Evolutionary conservation across 2,329 filamentous ascomycete species (phyloP).

Genomic region (Boeremia exigua): DNA sequence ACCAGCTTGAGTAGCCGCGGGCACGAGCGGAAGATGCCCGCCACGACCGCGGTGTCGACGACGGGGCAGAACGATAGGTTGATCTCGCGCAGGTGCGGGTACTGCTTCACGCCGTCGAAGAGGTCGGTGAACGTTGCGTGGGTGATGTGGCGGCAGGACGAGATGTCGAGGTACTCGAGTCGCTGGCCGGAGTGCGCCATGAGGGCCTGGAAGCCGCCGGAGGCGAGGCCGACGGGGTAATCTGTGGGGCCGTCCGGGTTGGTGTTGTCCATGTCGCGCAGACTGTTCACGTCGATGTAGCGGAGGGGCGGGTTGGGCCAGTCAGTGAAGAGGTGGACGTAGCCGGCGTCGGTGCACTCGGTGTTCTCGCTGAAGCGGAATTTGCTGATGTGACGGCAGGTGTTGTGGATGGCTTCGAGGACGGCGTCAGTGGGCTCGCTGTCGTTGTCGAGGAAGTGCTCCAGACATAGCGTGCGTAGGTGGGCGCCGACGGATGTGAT

Average conservation of each 20-base stretch:
- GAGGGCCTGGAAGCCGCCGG: slow-evolving; percentile 75
- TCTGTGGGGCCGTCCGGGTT: slow-evolving; percentile 68
- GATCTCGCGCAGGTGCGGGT: slow-evolving; percentile 72
- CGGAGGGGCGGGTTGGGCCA: slow-evolving; percentile 77
- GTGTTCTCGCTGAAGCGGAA: slow-evolving; percentile 82
- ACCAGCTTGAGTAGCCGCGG: slow-evolving; percentile 64
- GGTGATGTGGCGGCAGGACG: slow-evolving; percentile 83
- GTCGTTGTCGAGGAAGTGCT: slow-evolving; percentile 69
- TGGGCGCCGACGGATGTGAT: slow-evolving; percentile 67
- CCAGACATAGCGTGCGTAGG: slow-evolving; percentile 80
- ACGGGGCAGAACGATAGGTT: slow-evolving; percentile 79
- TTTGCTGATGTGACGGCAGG: slow-evolving; percentile 73
- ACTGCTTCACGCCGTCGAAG: slow-evolving; percentile 67
- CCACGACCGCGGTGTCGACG: slow-evolving; percentile 69
- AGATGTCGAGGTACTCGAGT: slow-evolving; percentile 74
- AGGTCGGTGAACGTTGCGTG: slow-evolving; percentile 74
- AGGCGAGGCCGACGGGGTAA: slow-evolving; percentile 72
- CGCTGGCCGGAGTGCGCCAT: slow-evolving; percentile 80
- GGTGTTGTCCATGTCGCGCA: slow-evolving; percentile 75
- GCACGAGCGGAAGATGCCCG: slow-evolving; percentile 68
- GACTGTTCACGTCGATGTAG: slow-evolving; percentile 77
- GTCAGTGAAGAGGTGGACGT: slow-evolving; percentile 71
- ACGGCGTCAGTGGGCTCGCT: slow-evolving; percentile 61
- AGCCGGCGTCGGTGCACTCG: slow-evolving; percentile 75
- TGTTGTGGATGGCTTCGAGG: slow-evolving; percentile 71